phyloP scores from a whole-genome alignment of 148 eudicot genomes.

The Oxyria digyna region DNA sequence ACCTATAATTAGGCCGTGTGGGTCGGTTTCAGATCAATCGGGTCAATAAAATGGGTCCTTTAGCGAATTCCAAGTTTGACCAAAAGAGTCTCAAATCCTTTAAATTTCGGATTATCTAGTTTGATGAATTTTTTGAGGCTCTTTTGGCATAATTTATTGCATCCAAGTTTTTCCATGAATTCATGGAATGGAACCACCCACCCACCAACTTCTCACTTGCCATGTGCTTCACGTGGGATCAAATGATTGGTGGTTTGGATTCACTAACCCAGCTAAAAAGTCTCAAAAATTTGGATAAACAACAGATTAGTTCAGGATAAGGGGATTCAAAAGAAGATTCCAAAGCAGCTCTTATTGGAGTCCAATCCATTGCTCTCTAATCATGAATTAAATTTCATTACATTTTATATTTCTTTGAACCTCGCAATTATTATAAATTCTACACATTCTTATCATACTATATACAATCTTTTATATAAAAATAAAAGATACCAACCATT shows the following conservation, averaged over 20 bases:
- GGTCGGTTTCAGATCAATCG: no score
- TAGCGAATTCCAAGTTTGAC: no score
- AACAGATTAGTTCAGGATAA: neutral
- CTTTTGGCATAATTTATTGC: no score
- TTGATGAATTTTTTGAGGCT: no score
- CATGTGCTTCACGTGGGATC: slow-evolving; percentile 6
- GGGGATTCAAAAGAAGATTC: slow-evolving; percentile 4
- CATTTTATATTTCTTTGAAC: neutral
- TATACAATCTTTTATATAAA: neutral
- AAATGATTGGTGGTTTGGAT: slow-evolving; percentile 5
- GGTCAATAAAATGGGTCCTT: no score
- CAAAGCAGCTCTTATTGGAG: neutral
- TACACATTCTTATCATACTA: neutral
- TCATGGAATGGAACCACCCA: neutral
- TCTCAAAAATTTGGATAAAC: neutral
- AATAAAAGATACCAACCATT: neutral
- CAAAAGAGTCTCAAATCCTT: no score
- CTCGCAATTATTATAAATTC: neutral
- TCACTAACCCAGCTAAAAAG: neutral
- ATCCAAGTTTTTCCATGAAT: neutral
- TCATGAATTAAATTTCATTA: neutral
- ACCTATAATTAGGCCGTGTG: no score
- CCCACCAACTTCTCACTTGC: neutral
- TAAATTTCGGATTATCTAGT: no score
- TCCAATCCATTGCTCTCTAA: neutral